phyloP scores from a whole-genome alignment of 2,329 filamentous ascomycete species.

The Fusarium graminum region DNA sequence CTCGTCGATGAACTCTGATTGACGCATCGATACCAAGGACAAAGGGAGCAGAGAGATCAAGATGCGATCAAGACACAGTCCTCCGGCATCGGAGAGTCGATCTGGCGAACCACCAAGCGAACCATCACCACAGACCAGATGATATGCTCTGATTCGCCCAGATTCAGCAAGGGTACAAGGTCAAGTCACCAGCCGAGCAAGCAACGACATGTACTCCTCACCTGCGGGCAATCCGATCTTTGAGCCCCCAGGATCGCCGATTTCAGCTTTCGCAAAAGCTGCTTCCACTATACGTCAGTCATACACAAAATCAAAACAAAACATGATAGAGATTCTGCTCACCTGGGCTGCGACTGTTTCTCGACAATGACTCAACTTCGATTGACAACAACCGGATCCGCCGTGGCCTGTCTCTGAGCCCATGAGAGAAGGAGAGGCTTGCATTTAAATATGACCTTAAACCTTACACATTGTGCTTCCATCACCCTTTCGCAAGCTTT shows the following conservation, averaged over 20 bases:
- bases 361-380: conserved; percentile 5
- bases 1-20: too few species aligned
- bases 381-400: conserved; percentile 10
- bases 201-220: conserved; percentile 18
- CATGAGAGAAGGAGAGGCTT: conserved; percentile 9
- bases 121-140: conserved; percentile 1
- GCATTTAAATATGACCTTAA: conserved; percentile 43
- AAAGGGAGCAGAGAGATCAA: background rate
- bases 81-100: background rate
- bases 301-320: conserved; percentile 31
- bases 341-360: conserved; percentile 12
- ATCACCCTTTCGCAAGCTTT: conserved; percentile 29
- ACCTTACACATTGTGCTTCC: conserved; percentile 33
- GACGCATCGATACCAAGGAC: background rate
- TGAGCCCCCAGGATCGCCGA: conserved; percentile 2
- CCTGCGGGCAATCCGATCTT: conserved; percentile 2
- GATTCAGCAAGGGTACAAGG: conserved; percentile 14
- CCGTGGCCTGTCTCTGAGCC: conserved; percentile 18
- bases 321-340: conserved; percentile 7
- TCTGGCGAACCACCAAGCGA: background rate
- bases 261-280: conserved; percentile 11
- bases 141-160: background rate
- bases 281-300: conserved; percentile 33
- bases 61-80: background rate
- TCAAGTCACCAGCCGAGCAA: background rate